Conservation (phyloP, 169 alveolate species). For the Plasmodium gonderi region DNA sequence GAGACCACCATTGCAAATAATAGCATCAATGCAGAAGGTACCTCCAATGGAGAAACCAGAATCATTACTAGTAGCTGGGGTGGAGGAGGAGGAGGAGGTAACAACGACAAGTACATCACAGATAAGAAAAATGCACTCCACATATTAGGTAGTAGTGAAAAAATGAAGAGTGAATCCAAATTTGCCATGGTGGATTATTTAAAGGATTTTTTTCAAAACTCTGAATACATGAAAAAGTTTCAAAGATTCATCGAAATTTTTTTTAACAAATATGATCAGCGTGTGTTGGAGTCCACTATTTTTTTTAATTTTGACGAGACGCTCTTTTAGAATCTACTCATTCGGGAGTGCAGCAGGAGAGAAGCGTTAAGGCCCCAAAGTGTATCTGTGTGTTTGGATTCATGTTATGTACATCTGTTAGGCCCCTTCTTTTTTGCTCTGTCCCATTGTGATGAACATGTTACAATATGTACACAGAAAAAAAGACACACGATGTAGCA, state of each 20-base stretch:
- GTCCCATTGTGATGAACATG: too few relatives aligned
- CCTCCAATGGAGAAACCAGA: too few relatives aligned
- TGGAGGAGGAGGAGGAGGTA: not conserved
- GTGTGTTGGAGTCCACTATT: slow-evolving; percentile 66
- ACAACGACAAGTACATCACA: not conserved
- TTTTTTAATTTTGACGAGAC: slow-evolving; percentile 73
- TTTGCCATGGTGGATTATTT: slow-evolving; percentile 40
- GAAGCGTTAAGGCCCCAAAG: too few relatives aligned
- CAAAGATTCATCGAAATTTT: slow-evolving; percentile 40
- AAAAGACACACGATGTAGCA: too few relatives aligned
- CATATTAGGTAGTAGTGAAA: slow-evolving; percentile 32
- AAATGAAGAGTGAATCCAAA: slow-evolving; percentile 57
- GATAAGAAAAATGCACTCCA: not conserved
- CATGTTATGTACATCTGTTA: too few relatives aligned
- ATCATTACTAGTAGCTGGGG: not conserved
- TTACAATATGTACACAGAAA: too few relatives aligned
- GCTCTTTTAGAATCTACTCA: slow-evolving; percentile 4
- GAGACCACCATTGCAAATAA: too few relatives aligned
- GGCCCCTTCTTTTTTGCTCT: too few relatives aligned
- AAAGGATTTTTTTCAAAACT: slow-evolving; percentile 52
- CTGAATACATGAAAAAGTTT: slow-evolving; percentile 34
- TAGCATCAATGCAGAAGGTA: not conserved
- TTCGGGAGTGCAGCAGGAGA: not conserved
- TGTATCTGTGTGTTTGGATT: not conserved
- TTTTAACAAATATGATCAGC: slow-evolving; percentile 70